Conservation (phyloP, 208 protist genomes). For the Acanthamoeba culbertsoni region DNA sequence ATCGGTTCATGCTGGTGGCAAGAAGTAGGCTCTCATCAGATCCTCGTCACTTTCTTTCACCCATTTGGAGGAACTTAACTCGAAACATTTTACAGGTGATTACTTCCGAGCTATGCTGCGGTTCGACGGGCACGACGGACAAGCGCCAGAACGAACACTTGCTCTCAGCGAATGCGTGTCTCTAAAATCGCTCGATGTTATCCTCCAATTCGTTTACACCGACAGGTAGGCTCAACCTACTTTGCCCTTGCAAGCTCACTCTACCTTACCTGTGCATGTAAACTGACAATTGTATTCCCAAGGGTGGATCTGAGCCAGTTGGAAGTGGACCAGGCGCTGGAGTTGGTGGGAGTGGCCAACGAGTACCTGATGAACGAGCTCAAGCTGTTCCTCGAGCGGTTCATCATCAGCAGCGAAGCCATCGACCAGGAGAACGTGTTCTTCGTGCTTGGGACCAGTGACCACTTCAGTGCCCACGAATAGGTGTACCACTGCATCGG, state of each 20-base stretch:
- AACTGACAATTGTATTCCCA: not conserved
- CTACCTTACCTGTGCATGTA: not conserved
- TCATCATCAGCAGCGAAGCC: not conserved
- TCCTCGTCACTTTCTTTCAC: not conserved
- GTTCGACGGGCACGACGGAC: not conserved
- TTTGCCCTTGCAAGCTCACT: not conserved
- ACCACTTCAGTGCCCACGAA: not conserved
- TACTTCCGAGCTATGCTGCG: constrained; percentile 4
- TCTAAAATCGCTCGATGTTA: not conserved
- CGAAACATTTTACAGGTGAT: not conserved
- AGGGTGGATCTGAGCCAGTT: not conserved
- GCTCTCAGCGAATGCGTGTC: not conserved
- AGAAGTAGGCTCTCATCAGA: not conserved
- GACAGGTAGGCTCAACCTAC: not conserved
- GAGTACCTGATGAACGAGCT: not conserved
- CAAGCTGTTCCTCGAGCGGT: not conserved
- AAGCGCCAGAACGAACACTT: not conserved
- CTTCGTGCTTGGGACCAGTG: not conserved
- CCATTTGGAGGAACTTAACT: not conserved
- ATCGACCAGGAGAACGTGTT: constrained; percentile 2
- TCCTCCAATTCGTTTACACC: not conserved
- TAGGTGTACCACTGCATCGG: not conserved
- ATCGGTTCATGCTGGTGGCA: not conserved
- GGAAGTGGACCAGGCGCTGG: not conserved
- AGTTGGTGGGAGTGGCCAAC: not conserved